A percentile compares a stretch with the other conserved stretches of the same genome.
phyloP scores from a whole-genome alignment of 2,329 filamentous ascomycete species.

The Sporothrix pseudoabietina region DNA sequence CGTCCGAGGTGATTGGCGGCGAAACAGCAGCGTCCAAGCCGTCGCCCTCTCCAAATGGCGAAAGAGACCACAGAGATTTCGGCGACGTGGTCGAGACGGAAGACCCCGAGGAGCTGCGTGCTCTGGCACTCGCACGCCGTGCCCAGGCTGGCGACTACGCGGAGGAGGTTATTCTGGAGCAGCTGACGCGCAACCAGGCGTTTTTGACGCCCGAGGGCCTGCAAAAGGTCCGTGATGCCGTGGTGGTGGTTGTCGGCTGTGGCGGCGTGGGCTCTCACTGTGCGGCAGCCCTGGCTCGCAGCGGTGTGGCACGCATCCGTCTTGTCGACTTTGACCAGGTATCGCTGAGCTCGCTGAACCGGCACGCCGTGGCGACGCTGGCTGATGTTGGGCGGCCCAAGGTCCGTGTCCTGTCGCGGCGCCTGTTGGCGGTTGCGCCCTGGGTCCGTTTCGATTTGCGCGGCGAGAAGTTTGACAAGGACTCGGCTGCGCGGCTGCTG shows the following conservation, averaged over 20 bases:
- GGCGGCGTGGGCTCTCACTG: slow-evolving; percentile 96
- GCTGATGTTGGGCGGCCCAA: slow-evolving; percentile 93
- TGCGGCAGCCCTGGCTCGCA: slow-evolving; percentile 79
- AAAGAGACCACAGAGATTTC: neutral
- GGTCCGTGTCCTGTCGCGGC: slow-evolving; percentile 77
- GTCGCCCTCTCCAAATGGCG: neutral
- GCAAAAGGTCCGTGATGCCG: slow-evolving; percentile 74
- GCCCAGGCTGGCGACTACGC: slow-evolving; percentile 67
- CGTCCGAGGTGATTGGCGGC: neutral
- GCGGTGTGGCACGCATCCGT: slow-evolving; percentile 83
- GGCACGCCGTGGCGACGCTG: slow-evolving; percentile 92
- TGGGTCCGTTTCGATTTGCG: slow-evolving; percentile 89
- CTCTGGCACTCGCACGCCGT: slow-evolving; percentile 59
- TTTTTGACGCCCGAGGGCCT: slow-evolving; percentile 86
- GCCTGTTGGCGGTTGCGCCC: slow-evolving; percentile 82
- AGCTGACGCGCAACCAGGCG: slow-evolving; percentile 87
- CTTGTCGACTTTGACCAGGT: slow-evolving; percentile 98
- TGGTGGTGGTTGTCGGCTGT: slow-evolving; percentile 87
- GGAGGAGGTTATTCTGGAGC: slow-evolving; percentile 86
- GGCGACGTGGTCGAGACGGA: slow-evolving; percentile 54
- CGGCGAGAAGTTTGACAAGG: slow-evolving; percentile 77
- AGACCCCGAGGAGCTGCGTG: slow-evolving; percentile 64
- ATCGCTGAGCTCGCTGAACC: slow-evolving; percentile 87
- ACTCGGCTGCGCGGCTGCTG: slow-evolving; percentile 67
- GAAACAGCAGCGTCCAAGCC: neutral